Conservation (phyloP, 306 rosid species). For the Quercus bicolor region DNA sequence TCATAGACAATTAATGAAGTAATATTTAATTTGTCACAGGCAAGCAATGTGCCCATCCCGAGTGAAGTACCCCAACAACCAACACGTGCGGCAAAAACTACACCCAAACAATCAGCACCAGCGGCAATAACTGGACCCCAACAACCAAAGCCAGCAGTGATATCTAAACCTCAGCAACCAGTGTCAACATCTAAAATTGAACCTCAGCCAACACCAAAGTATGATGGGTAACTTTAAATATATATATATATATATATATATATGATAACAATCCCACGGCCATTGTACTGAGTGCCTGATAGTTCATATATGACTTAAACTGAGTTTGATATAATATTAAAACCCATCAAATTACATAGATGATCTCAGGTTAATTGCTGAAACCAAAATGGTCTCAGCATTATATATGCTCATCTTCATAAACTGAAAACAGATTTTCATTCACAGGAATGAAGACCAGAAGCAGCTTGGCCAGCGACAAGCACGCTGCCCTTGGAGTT, state of each 20-base stretch:
- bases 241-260: too few relatives aligned
- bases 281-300: too few relatives aligned
- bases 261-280: too few relatives aligned
- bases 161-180: conserved; percentile 9
- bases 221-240: neutral
- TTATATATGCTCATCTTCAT: neutral
- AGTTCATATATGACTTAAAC: neutral
- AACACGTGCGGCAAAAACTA: conserved; percentile 1
- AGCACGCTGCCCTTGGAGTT: conserved; percentile 24
- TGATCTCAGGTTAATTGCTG: neutral
- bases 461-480: neutral
- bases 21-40: conserved; percentile 41
- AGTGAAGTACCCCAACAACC: conserved; percentile 32
- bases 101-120: conserved; percentile 19
- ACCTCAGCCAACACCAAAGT: conserved; percentile 28
- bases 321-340: neutral
- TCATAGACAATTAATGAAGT: neutral
- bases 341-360: neutral
- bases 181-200: conserved; percentile 9
- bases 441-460: neutral
- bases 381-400: neutral
- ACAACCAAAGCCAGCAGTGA: conserved; percentile 13
- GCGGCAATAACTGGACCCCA: conserved; percentile 2
- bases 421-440: neutral
- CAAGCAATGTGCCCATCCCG: conserved; percentile 54